Conservation (phyloP, 371 early-diverging fungal genomes). For the Zychaea mexicana region DNA sequence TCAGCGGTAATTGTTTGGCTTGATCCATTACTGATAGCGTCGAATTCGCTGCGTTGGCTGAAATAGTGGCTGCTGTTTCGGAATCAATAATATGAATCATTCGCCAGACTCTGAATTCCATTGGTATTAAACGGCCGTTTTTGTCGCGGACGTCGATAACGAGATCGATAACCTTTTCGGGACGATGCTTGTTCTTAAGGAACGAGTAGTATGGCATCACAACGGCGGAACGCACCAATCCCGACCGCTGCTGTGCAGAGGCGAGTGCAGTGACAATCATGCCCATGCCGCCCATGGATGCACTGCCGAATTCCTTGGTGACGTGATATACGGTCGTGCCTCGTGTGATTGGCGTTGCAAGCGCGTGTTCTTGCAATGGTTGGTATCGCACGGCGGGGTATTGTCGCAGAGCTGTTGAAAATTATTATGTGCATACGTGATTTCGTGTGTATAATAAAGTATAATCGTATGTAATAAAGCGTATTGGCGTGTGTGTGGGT, state of each 20-base stretch:
- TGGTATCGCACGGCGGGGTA: conserved; percentile 56
- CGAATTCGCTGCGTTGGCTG: neutral
- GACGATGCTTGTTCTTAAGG: conserved; percentile 36
- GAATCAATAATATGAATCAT: conserved; percentile 44
- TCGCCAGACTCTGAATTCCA: conserved; percentile 53
- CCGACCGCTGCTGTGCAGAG: conserved; percentile 56
- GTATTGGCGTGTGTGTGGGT: neutral
- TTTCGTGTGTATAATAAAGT: neutral
- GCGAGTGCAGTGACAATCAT: conserved; percentile 66
- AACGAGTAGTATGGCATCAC: conserved; percentile 67
- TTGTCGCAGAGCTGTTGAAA: conserved; percentile 31
- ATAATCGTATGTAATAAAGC: neutral
- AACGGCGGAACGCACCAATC: conserved; percentile 50
- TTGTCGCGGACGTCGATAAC: conserved; percentile 57
- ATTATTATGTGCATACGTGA: no score
- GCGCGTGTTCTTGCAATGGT: conserved; percentile 43
- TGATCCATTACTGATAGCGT: neutral
- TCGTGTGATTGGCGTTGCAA: conserved; percentile 21
- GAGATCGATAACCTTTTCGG: conserved; percentile 38
- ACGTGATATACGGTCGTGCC: conserved; percentile 58
- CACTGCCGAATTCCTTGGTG: conserved; percentile 61
- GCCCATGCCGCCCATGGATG: conserved; percentile 60
- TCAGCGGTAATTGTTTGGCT: conserved; percentile 7
- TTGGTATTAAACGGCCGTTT: conserved; percentile 30
- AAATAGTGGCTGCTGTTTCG: conserved; percentile 14